Percentiles rank a stretch among this genome's conserved stretches.
Evolutionary conservation across 2,329 filamentous ascomycete genomes (phyloP).

Genomic region (Rosellinia necatrix): DNA sequence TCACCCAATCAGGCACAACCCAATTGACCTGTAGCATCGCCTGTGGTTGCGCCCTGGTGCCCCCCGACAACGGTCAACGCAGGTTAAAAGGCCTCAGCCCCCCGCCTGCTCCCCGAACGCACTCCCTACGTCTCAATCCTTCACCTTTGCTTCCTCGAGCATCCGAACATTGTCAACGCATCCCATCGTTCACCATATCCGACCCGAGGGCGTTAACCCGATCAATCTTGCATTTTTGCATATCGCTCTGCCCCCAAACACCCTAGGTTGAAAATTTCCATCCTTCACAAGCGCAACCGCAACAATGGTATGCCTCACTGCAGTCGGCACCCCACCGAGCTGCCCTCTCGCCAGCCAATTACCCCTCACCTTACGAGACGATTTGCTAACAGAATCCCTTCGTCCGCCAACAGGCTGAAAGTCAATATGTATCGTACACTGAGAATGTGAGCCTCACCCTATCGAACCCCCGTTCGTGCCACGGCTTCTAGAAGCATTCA

Average conservation of each 20-base stretch:
- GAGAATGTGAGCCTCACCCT: conserved; percentile 38
- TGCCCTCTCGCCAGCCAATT: conserved; percentile 36
- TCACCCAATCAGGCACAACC: neutral
- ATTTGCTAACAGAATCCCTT: conserved; percentile 42
- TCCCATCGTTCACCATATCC: too few species aligned
- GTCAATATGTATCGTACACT: conserved; percentile 40
- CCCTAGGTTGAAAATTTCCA: conserved; percentile 21
- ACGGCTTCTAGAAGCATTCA: conserved; percentile 8
- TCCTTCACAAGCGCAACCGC: conserved; percentile 30
- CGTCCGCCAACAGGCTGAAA: conserved; percentile 45
- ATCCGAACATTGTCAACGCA: conserved; percentile 7
- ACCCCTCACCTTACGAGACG: conserved; percentile 40
- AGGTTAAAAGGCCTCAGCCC: conserved; percentile 24
- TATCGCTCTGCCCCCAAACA: neutral
- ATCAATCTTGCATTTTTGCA: neutral
- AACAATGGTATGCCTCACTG: conserved; percentile 38
- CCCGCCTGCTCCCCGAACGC: conserved; percentile 7
- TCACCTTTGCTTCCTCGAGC: conserved; percentile 7
- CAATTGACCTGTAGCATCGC: neutral
- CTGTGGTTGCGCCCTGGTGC: too few species aligned
- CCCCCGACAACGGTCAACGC: conserved; percentile 18
- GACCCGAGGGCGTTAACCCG: too few species aligned
- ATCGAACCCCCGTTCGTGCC: conserved; percentile 20
- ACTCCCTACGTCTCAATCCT: conserved; percentile 2
- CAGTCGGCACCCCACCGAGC: conserved; percentile 35